Percentiles rank a stretch among this genome's conserved stretches.
Conservation (phyloP, 148 eudicot genomes). For the Rheum nobile region DNA sequence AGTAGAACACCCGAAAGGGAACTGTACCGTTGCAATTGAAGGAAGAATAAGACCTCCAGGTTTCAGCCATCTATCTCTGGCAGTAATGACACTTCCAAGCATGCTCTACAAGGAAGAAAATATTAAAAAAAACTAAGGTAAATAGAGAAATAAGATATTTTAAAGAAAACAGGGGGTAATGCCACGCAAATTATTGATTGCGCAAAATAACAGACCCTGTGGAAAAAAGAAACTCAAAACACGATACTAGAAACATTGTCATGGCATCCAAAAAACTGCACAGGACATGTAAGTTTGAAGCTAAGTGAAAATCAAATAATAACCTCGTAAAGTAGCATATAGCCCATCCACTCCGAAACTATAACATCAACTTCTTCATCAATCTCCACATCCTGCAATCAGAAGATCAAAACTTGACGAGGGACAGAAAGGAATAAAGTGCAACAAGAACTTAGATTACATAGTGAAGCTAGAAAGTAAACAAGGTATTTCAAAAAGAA, state of each 20-base stretch:
- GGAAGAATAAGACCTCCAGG: constrained; percentile 99
- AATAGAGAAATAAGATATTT: background rate
- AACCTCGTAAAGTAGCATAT: constrained; percentile 99
- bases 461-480: background rate
- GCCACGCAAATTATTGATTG: background rate
- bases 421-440: background rate
- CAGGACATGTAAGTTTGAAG: background rate
- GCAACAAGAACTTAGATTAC: background rate
- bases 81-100: constrained; percentile 93
- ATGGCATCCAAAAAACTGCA: background rate
- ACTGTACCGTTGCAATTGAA: constrained; percentile 72
- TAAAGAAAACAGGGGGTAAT: background rate
- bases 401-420: background rate
- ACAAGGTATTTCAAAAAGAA: background rate
- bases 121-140: background rate
- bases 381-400: constrained; percentile 83
- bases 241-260: background rate
- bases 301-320: constrained; percentile 8
- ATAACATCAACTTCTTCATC: constrained; percentile 91
- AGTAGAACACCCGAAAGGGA: background rate
- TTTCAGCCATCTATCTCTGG: constrained; percentile 97
- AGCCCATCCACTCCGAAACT: constrained; percentile 99
- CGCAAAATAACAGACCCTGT: background rate
- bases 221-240: background rate
- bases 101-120: constrained; percentile 50